Percentiles rank a stretch among this genome's conserved stretches.
Conservation (phyloP, 2,329 filamentous ascomycete genomes). For the Graphium sp. region DNA sequence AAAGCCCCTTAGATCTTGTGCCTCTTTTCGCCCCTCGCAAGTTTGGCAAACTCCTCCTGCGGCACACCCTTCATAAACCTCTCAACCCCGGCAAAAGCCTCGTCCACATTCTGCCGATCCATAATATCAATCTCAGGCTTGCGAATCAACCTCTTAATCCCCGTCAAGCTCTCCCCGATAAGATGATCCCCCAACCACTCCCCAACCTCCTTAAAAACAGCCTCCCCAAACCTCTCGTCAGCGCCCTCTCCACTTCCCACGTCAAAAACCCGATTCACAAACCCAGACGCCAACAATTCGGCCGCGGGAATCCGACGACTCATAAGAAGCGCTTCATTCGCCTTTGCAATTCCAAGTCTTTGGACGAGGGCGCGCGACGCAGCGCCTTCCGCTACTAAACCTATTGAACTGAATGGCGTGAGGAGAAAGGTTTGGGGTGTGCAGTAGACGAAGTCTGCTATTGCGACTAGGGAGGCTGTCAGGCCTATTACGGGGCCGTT, state of each 20-base stretch:
- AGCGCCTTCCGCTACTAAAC: constrained; percentile 79
- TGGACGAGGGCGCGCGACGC: constrained; percentile 64
- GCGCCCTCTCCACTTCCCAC: constrained; percentile 35
- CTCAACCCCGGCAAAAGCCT: constrained; percentile 75
- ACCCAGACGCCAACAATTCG: constrained; percentile 62
- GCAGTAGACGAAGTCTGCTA: constrained; percentile 86
- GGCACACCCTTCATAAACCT: constrained; percentile 67
- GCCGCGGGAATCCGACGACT: constrained; percentile 57
- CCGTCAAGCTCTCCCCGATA: constrained; percentile 59
- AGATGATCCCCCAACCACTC: constrained; percentile 67
- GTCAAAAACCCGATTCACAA: constrained; percentile 69
- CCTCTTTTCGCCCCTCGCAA: constrained; percentile 78
- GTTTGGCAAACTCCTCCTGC: constrained; percentile 73
- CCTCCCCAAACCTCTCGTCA: constrained; percentile 48
- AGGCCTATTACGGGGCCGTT: constrained; percentile 88
- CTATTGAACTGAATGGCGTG: constrained; percentile 80
- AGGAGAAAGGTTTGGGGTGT: constrained; percentile 69
- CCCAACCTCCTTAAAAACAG: constrained; percentile 66
- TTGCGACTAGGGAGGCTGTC: constrained; percentile 64
- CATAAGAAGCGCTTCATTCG: constrained; percentile 89
- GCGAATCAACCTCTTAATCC: constrained; percentile 73
- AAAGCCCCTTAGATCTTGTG: constrained; percentile 62
- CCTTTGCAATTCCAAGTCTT: constrained; percentile 62
- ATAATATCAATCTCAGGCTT: constrained; percentile 54
- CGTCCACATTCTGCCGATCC: constrained; percentile 62